phyloP scores from a whole-genome alignment of 257 asterid genomes.

The Solanum chaucha region DNA sequence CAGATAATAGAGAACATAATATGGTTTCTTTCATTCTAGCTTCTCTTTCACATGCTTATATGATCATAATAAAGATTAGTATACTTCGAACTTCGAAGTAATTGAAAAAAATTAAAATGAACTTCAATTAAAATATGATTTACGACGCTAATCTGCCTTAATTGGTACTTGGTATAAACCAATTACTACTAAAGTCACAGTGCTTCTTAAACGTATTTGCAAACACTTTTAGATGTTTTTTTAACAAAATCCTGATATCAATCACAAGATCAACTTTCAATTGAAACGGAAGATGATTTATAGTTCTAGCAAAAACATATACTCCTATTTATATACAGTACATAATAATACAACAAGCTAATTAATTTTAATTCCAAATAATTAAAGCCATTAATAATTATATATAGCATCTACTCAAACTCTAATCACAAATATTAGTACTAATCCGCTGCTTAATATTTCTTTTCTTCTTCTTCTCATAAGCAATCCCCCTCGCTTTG shows the following conservation, averaged over 20 bases:
- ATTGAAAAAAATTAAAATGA: too few relatives aligned
- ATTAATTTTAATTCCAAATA: background rate
- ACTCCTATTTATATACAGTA: too few relatives aligned
- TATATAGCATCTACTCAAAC: background rate
- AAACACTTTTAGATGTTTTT: too few relatives aligned
- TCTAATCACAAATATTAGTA: background rate
- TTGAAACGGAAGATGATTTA: too few relatives aligned
- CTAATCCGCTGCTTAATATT: conserved; percentile 8
- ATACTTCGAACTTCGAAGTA: background rate
- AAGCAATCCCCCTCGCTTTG: conserved; percentile 47
- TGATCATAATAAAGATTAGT: background rate
- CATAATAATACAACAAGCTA: background rate
- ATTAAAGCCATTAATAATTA: background rate
- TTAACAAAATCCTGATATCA: too few relatives aligned
- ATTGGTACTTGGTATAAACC: background rate
- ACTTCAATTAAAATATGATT: background rate
- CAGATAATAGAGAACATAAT: background rate
- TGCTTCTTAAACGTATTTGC: background rate
- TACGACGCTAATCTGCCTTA: background rate
- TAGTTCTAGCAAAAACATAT: too few relatives aligned
- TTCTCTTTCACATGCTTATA: background rate
- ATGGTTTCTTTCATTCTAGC: background rate
- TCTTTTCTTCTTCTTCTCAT: conserved; percentile 53
- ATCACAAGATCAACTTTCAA: too few relatives aligned
- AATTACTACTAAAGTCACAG: background rate